Evolutionary conservation across 352 stramenopile genomes (phyloP).

Genomic region (Saprolegnia diclina): DNA sequence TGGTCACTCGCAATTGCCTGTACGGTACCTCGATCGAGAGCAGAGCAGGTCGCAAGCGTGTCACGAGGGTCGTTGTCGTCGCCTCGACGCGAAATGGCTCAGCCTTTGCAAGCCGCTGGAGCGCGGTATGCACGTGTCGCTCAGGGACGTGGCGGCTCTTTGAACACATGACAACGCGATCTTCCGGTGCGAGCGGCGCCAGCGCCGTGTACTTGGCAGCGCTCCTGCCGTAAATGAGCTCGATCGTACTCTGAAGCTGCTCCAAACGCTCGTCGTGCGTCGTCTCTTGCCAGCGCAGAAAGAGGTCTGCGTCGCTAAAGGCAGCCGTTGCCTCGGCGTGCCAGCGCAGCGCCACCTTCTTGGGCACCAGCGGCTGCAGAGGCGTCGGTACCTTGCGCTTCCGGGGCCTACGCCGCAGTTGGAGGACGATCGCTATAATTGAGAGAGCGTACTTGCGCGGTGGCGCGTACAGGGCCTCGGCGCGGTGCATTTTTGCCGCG

Average conservation of each 20-base stretch:
- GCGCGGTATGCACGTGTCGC: too few species aligned
- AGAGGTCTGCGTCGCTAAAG: slow-evolving; percentile 15
- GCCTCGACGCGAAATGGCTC: too few species aligned
- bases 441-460: background rate
- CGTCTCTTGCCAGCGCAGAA: slow-evolving; percentile 12
- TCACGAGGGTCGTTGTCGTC: background rate
- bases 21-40: background rate
- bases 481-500: background rate
- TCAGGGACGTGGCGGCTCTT: too few species aligned
- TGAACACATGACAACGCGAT: too few species aligned
- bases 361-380: slow-evolving; percentile 12
- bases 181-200: too few species aligned
- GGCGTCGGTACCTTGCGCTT: background rate
- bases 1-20: background rate
- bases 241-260: slow-evolving; percentile 5
- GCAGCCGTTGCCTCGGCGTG: background rate
- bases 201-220: background rate
- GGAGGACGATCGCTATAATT: background rate
- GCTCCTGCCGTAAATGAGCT: background rate
- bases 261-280: slow-evolving; percentile 2
- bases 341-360: slow-evolving; percentile 4
- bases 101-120: too few species aligned
- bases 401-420: background rate
- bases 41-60: background rate
- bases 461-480: background rate